Base-by-base conservation (phyloP, 805 yeast genomes). In the Candida nemodendra region DNA sequence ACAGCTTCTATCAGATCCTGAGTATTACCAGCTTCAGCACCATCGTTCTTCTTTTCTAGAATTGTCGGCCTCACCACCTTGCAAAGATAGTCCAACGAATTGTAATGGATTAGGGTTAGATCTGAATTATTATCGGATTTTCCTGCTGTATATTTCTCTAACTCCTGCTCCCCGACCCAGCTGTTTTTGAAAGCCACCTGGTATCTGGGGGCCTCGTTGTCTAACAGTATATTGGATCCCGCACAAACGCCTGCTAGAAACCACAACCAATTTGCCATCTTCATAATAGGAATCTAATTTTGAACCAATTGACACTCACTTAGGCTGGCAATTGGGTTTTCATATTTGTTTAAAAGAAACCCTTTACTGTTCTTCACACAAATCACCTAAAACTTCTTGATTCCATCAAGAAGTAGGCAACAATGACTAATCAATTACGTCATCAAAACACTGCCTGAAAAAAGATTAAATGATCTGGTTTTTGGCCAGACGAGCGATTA, bases 1-100 rank as follows among this genome's bases (percentile, higher is more conserved):
- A 53, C 45, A 12, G 59, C 60, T 4, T 42, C 36, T 9, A 16
- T 22, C n/a, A 27, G 16, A 7, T 39, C 36, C 14, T 39, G 32
- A 5, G 21, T 11, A 12, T 13, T n/a, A 5, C 18, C 16, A 12
- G 29, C 18, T 15, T 6, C 14, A 8, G 17, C 22, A 14, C 12
- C 13, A 9, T 30, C 27, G 29, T 49, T 53, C 23, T 51, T 53
- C 5, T 19, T 18, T 27, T 46, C 48, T 13, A 36, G 18, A 23
- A 14, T 14, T 11, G 22, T 19, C 9, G 38, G 36, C 7, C 30
- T 15, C 2, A 45, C 22, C 8, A 46, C 34, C n/a, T 41, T 39
- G 37, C 45, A 44, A 4, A 34, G 31, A 15, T 39, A 41, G 14
- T 32, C 23, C 9, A 33, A 22, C 7, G 16, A 26, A 14, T 32